Conservation (phyloP, 768 basidiomycete species). For the Podaxis sp. region DNA sequence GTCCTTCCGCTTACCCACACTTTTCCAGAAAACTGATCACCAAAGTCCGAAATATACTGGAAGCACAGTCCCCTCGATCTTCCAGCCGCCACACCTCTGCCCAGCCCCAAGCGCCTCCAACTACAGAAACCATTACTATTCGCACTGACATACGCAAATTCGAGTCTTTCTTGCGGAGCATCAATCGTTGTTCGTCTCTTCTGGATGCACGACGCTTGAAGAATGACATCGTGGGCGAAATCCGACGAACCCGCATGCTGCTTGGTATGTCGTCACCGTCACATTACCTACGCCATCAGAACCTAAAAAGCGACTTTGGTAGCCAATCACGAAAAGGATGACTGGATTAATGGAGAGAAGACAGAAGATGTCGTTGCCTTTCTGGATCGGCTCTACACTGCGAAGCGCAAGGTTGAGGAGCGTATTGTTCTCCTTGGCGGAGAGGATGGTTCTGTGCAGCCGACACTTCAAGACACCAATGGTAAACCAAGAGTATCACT, state of each 20-base stretch:
- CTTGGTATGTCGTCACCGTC: conserved; percentile 45
- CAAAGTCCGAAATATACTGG: conserved; percentile 80
- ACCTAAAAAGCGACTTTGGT: background rate
- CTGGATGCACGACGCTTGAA: conserved; percentile 87
- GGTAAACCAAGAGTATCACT: conserved; percentile 52
- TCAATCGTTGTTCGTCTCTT: conserved; percentile 74
- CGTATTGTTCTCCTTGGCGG: conserved; percentile 78
- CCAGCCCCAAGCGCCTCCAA: conserved; percentile 26
- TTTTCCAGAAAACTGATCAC: conserved; percentile 70
- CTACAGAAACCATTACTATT: conserved; percentile 74
- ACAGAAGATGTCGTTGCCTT: conserved; percentile 85
- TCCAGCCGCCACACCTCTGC: conserved; percentile 35
- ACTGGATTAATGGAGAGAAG: conserved; percentile 83
- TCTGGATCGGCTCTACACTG: conserved; percentile 82
- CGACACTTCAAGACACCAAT: conserved; percentile 36
- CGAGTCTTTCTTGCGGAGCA: conserved; percentile 86
- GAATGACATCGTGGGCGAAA: conserved; percentile 91
- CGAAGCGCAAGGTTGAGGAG: conserved; percentile 83
- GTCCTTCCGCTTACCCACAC: conserved; percentile 10
- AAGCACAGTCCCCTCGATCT: conserved; percentile 67
- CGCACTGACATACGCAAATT: conserved; percentile 81
- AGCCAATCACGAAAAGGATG: conserved; percentile 86
- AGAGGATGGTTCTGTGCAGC: conserved; percentile 38
- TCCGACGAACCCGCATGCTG: conserved; percentile 69
- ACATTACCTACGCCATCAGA: background rate